These are phyloP conservation scores for Auriculariales sp. DNA, from an alignment of 768 basidiomycete genomes.

Conservation along the genomic window DNA sequence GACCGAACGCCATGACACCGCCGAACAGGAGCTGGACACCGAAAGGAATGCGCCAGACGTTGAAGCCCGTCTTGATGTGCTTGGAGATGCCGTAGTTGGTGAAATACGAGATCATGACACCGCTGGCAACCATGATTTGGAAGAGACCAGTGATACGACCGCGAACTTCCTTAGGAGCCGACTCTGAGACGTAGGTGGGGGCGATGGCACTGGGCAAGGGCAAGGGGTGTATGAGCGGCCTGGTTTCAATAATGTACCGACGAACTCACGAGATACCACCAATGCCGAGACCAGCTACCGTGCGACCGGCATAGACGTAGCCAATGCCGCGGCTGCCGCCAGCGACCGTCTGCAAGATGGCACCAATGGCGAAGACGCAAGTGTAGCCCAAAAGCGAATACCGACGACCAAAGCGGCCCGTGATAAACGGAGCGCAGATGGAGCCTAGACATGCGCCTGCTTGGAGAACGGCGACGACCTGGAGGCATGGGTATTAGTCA, in stretches of 20 bases:
- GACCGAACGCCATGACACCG: slow-evolving; percentile 52
- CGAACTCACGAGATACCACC: slow-evolving; percentile 67
- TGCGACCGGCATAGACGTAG: slow-evolving; percentile 70
- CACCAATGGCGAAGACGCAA: slow-evolving; percentile 54
- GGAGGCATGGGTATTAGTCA: too few species aligned
- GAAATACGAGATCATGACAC: slow-evolving; percentile 47
- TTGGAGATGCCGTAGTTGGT: slow-evolving; percentile 32
- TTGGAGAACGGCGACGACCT: slow-evolving; percentile 78
- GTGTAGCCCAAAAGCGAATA: slow-evolving; percentile 47
- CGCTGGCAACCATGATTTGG: slow-evolving; percentile 76
- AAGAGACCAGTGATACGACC: slow-evolving; percentile 76
- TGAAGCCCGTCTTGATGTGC: slow-evolving; percentile 30
- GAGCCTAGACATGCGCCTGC: slow-evolving; percentile 85
- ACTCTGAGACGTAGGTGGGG: slow-evolving; percentile 78
- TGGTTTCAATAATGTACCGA: slow-evolving; percentile 3
- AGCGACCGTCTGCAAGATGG: slow-evolving; percentile 59
- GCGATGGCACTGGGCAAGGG: slow-evolving; percentile 45
- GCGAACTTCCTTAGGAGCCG: slow-evolving; percentile 73
- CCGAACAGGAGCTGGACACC: slow-evolving; percentile 64
- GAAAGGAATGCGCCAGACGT: slow-evolving; percentile 60
- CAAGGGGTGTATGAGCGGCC: not conserved
- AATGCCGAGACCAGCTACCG: slow-evolving; percentile 66
- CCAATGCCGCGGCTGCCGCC: slow-evolving; percentile 37
- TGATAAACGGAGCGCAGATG: slow-evolving; percentile 53
- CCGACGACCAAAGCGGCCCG: slow-evolving; percentile 55